phyloP scores from a whole-genome alignment of 1,284 basidiomycete genomes.

The Trichosporon sp. region DNA sequence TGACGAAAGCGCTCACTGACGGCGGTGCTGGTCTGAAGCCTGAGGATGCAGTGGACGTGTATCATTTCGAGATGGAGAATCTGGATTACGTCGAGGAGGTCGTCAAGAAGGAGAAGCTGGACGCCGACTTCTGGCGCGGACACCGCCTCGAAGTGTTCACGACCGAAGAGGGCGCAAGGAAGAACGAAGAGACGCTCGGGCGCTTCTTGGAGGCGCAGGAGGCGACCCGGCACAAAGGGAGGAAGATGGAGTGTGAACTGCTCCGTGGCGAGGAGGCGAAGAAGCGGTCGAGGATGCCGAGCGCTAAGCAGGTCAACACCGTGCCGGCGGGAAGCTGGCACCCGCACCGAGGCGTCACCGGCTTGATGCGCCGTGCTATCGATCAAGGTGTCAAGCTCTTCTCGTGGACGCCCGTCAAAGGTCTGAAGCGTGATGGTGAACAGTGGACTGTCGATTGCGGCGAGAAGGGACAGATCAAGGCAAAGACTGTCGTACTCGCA shows the following conservation, averaged over 20 bases:
- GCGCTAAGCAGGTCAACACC: conserved; percentile 3
- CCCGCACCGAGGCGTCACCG: conserved; percentile 15
- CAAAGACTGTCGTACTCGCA: conserved; percentile 30
- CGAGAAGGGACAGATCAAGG: conserved; percentile 21
- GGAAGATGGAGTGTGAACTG: background rate
- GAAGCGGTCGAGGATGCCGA: background rate
- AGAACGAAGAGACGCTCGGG: background rate
- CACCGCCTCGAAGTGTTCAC: conserved; percentile 24
- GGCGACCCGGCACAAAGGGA: background rate
- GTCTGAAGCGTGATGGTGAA: background rate
- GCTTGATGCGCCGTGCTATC: conserved; percentile 10
- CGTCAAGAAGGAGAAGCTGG: conserved; percentile 36
- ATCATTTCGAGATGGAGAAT: conserved; percentile 59
- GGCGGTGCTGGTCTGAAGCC: conserved; percentile 38
- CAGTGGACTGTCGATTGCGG: conserved; percentile 16
- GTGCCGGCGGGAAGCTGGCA: conserved; percentile 12
- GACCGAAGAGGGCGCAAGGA: background rate
- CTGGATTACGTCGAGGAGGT: conserved; percentile 65
- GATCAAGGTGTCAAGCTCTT: conserved; percentile 9
- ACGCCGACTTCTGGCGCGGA: conserved; percentile 30
- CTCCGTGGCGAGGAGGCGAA: conserved; percentile 4
- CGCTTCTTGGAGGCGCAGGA: background rate
- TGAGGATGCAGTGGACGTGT: conserved; percentile 46
- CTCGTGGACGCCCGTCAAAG: conserved; percentile 11
- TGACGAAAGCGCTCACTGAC: conserved; percentile 24